phyloP scores from a whole-genome alignment of 345 rosid species.

The Stellera chamaejasme region DNA sequence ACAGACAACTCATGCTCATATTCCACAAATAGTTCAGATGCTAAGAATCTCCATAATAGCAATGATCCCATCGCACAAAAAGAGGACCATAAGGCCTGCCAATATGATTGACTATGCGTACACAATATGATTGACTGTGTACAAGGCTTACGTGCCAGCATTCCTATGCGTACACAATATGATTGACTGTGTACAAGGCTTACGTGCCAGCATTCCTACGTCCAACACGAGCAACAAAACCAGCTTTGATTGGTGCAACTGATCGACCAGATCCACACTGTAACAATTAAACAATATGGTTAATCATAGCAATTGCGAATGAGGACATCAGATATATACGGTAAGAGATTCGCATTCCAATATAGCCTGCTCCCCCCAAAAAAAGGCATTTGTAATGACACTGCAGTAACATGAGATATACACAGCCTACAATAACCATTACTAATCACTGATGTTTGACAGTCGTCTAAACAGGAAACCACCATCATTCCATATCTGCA shows the following conservation, averaged over 20 bases:
- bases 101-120: conserved; percentile 45
- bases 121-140: no score
- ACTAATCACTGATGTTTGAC: no score
- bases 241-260: conserved; percentile 87
- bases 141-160: conserved; percentile 30
- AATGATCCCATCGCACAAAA: background rate
- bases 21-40: no score
- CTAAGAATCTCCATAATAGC: no score
- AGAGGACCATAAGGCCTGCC: conserved; percentile 29
- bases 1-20: conserved; percentile 28
- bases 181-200: conserved; percentile 35
- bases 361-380: background rate
- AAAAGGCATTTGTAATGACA: no score
- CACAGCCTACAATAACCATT: no score
- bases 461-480: conserved; percentile 18
- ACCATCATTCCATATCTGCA: no score
- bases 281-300: background rate
- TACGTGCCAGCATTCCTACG: conserved; percentile 29
- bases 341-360: no score
- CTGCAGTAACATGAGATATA: no score
- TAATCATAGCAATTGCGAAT: no score
- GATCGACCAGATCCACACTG: conserved; percentile 97
- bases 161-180: conserved; percentile 50
- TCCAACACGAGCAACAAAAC: conserved; percentile 97
- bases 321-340: no score